Evolutionary conservation across 2,329 filamentous ascomycete species (phyloP).

Genomic region (Colletotrichum simmondsii): DNA sequence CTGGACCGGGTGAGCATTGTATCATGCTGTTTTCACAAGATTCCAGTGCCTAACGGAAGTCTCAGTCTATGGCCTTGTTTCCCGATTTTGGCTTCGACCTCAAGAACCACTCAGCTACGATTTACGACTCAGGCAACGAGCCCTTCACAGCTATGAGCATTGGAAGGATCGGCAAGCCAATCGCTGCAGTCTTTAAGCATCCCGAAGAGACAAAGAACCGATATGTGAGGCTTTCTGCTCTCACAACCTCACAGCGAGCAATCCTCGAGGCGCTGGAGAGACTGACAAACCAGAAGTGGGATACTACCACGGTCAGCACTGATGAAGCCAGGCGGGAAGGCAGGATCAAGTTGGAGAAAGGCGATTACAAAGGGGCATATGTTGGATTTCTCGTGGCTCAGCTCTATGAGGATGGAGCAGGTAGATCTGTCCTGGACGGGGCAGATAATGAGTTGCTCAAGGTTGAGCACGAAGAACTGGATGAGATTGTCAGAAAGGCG

Average conservation of each 20-base stretch:
- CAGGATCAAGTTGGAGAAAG: neutral
- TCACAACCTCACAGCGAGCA: neutral
- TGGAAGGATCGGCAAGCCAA: neutral
- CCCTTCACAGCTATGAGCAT: neutral
- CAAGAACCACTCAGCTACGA: neutral
- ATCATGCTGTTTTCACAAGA: too few species aligned
- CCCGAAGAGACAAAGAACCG: neutral
- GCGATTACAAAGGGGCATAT: neutral
- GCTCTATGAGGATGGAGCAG: neutral
- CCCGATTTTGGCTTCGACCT: neutral
- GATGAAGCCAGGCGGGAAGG: neutral
- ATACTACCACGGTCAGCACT: neutral
- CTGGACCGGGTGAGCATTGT: too few species aligned
- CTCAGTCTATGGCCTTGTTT: neutral
- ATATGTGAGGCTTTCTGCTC: neutral
- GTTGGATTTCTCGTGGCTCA: neutral
- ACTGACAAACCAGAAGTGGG: neutral
- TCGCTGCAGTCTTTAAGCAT: neutral
- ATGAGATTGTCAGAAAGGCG: neutral
- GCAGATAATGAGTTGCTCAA: neutral
- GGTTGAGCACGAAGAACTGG: neutral
- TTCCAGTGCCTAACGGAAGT: neutral
- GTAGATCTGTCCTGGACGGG: neutral
- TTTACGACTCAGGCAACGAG: neutral
- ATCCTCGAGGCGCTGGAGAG: neutral